Evolutionary conservation across 2,329 filamentous ascomycete genomes (phyloP).

Genomic region (Penicillium crustosum): DNA sequence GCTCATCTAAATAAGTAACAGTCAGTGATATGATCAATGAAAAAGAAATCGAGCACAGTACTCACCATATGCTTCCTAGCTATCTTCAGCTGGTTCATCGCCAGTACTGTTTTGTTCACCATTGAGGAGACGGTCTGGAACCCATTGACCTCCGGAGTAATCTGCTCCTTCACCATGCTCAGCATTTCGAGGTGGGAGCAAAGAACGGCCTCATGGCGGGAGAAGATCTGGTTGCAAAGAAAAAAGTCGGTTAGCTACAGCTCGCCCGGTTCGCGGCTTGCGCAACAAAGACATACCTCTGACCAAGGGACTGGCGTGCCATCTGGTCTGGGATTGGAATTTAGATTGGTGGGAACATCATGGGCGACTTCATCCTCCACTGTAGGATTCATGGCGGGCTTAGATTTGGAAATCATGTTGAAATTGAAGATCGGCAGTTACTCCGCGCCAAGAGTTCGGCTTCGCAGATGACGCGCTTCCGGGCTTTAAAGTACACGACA

Average conservation of each 20-base stretch:
- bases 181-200: slow-evolving; percentile 43
- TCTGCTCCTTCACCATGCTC: slow-evolving; percentile 34
- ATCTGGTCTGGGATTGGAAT: not conserved
- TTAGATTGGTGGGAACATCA: not conserved
- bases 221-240: slow-evolving; percentile 35
- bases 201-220: slow-evolving; percentile 43
- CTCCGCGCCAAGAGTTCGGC: slow-evolving; percentile 25
- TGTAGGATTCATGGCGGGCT: slow-evolving; percentile 10
- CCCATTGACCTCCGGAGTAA: slow-evolving; percentile 29
- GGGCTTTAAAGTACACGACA: not conserved
- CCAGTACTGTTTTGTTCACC: slow-evolving; percentile 40
- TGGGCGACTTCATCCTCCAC: not conserved
- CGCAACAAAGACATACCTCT: slow-evolving; percentile 20
- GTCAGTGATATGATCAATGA: slow-evolving; percentile 1
- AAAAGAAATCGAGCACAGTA: not conserved
- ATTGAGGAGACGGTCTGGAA: slow-evolving; percentile 37
- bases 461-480: slow-evolving; percentile 4
- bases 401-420: slow-evolving; percentile 3
- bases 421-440: slow-evolving; percentile 22
- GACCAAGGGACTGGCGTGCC: slow-evolving; percentile 16
- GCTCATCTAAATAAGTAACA: slow-evolving; percentile 12
- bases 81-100: slow-evolving; percentile 39
- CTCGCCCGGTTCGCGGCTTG: not conserved
- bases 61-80: slow-evolving; percentile 40
- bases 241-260: not conserved